Evolutionary conservation across 306 rosid species (phyloP).

Genomic region (Canavalia ensiformis): DNA sequence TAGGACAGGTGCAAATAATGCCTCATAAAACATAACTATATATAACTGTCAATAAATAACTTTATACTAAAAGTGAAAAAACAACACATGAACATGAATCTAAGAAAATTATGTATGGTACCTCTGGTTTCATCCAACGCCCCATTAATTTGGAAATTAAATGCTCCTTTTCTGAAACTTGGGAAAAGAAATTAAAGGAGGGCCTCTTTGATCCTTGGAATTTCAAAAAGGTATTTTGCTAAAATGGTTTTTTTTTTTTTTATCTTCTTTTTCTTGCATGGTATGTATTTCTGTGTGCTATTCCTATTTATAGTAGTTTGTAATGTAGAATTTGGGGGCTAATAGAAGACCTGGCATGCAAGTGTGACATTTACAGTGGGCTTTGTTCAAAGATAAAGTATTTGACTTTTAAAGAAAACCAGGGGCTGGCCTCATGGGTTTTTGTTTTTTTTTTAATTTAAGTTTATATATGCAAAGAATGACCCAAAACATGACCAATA

Average conservation of each 20-base stretch:
- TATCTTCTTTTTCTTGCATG: slow-evolving; percentile 8
- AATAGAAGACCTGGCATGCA: neutral
- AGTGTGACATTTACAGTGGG: slow-evolving; percentile 56
- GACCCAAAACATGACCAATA: slow-evolving; percentile 4
- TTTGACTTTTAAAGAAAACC: slow-evolving; percentile 65
- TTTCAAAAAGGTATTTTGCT: slow-evolving; percentile 8
- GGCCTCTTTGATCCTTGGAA: slow-evolving; percentile 2
- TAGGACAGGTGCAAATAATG: neutral
- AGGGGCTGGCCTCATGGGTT: slow-evolving; percentile 78
- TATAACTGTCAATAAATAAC: neutral
- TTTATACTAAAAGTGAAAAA: neutral
- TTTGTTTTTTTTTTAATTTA: neutral
- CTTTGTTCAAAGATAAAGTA: slow-evolving; percentile 28
- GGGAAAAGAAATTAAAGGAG: neutral
- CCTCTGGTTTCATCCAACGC: slow-evolving; percentile 97
- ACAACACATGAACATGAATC: neutral
- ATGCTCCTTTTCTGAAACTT: neutral
- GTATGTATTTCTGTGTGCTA: slow-evolving; percentile 38
- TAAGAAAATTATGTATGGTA: slow-evolving; percentile 37
- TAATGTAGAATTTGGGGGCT: neutral
- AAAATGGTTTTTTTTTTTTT: neutral
- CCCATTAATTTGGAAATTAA: slow-evolving; percentile 60
- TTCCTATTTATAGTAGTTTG: slow-evolving; percentile 46
- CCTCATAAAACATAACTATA: neutral
- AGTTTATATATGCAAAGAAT: neutral